Evolutionary conservation across 1,139 yeast species (phyloP), one percentile per base, ranked within the genome.

Genomic region (Diutina pseudorugosa): DNA sequence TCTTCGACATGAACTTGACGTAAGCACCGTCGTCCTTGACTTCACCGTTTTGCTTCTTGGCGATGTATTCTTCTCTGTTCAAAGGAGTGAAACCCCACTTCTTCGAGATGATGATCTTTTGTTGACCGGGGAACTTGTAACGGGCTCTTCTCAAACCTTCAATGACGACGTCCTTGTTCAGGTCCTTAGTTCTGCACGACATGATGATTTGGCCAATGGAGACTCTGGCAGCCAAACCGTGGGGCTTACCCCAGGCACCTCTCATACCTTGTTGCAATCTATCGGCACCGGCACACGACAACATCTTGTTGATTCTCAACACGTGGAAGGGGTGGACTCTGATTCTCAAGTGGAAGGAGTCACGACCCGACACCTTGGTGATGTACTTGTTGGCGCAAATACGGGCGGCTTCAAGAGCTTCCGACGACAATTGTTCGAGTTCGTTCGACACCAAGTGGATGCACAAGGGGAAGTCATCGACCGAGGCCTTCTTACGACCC

Each of bases 261-360:
- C 98, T 91, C 98, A 93, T 93, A 89, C 98, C 98, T 82, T 94
- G 98, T 83, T 93, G 98, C 80, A 93, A 85, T 87, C 98, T 89
- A 91, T 93, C 98, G 75, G 98, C 98, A 87, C 98, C 98, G 80
- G 98, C 98, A 83, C 98, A 93, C 71, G 98, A 93, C 96, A 93
- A 89, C 98, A 93, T 93, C 87, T 93, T 93, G 93, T 93, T 93
- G 83, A 93, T 93, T 82, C 98, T 88, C 77, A 93, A 86, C 66
- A 94, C 98, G 84, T 93, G 98, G 98, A 87, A 94, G 69, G 98
- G 98, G 79, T 93, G 98, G 71, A 91, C 98, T 82, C 98, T 91
- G 77, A 93, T 90, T 82, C 98, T 90, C 84, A 93, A 83, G 83
- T 93, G 98, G 98, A 93, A 93, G 67, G 98, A 82, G 71, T 93